Base-by-base conservation (phyloP, 2,329 filamentous ascomycete species). In the Chrysoporthe deuterocubensis region DNA sequence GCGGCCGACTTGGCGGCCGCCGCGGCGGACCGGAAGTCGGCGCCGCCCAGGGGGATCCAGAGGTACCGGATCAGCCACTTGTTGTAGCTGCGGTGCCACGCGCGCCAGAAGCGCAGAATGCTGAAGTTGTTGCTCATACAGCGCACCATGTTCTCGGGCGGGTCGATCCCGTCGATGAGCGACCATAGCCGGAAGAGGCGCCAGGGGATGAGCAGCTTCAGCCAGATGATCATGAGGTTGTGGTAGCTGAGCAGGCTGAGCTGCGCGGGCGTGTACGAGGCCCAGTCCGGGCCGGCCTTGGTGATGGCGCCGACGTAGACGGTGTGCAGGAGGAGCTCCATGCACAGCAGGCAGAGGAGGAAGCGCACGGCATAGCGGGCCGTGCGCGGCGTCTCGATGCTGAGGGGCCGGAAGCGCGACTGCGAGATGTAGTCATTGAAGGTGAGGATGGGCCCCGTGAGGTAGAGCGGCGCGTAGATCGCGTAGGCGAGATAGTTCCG, bases 391-490 rank as follows among this genome's bases (percentile, higher is more conserved):
- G 78, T 79, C 72, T 90, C 92, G 74, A 96, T 90, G 67, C 88
- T 94, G 13, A 90, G 85, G 0, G 92, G 81, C 14, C 85, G 86
- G 79, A 95, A 91, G 72, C 92, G 91, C 69, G 86, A 84, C 78
- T 99, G 96, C 0, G 92, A 92, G 71, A 98, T 90, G 82, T 96
- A 99, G 82, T 99, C 96, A 80, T 99, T 99, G 83, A 98, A 99
- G 14, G 94, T 98, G 70, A 99, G 78, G 74, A 99, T 97, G 0
- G 96, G 96, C 0, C 96, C 96, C 0, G 94, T 88, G 43, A 99
- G 86, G 78, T 98, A 99, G 1, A 99, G 86, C 0, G 96, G 96
- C 1, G 94, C 93, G 76, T 99, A 99, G 68, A 98, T 87, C 50
- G 90, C 83, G 77, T 97, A 99, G 57, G 92, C 94, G 58, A 97